Percentiles rank a stretch among this genome's conserved stretches.
Conservation (phyloP, 495 filamentous ascomycete genomes). For the Talaromyces adpressus region DNA sequence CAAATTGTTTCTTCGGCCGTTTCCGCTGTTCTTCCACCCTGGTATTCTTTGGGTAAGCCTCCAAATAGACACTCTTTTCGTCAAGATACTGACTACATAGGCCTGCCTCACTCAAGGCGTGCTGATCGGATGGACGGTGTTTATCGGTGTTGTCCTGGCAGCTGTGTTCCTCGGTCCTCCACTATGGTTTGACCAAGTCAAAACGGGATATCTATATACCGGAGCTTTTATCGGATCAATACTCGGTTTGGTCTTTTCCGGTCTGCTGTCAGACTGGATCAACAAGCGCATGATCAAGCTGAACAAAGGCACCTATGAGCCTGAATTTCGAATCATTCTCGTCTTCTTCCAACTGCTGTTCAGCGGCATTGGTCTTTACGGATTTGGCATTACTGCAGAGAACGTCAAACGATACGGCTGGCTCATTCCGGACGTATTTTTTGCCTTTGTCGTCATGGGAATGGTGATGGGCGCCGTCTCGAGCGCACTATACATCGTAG, state of each 20-base stretch:
- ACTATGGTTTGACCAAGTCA: conserved; percentile 71
- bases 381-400: conserved; percentile 66
- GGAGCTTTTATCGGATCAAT: conserved; percentile 81
- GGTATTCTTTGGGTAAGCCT: conserved; percentile 69
- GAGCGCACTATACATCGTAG: conserved; percentile 84
- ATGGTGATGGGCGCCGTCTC: conserved; percentile 90
- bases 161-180: conserved; percentile 75
- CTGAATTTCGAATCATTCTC: conserved; percentile 79
- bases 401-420: conserved; percentile 56
- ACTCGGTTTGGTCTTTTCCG: conserved; percentile 67
- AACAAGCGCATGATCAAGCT: conserved; percentile 60
- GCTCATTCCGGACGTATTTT: conserved; percentile 71
- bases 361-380: conserved; percentile 72
- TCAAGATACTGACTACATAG: conserved; percentile 14
- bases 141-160: conserved; percentile 83
- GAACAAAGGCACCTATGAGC: conserved; percentile 82
- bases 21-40: conserved; percentile 68
- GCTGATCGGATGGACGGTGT: conserved; percentile 90
- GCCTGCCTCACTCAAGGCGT: conserved; percentile 85
- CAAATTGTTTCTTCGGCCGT: conserved; percentile 54
- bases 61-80: neutral
- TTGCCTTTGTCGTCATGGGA: conserved; percentile 67
- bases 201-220: conserved; percentile 84
- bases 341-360: conserved; percentile 75
- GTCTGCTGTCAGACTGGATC: conserved; percentile 66